Evolutionary conservation across 805 yeast genomes (phyloP).

Genomic region (Candida quercuum): DNA sequence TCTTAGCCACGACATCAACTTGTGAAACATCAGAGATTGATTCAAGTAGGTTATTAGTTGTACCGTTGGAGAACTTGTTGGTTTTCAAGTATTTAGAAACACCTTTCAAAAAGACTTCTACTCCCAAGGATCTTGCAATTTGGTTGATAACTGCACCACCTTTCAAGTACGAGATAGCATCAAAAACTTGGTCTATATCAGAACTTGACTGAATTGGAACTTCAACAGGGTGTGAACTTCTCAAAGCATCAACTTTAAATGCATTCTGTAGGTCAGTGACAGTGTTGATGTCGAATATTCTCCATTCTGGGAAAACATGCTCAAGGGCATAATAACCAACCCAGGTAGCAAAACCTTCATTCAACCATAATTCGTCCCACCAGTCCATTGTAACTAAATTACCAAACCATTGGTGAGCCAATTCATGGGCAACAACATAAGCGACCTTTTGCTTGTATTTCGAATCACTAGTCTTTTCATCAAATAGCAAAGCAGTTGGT

Average conservation of each 20-base stretch:
- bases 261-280: conserved; percentile 70
- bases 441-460: conserved; percentile 66
- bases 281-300: conserved; percentile 75
- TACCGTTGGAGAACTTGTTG: conserved; percentile 72
- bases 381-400: conserved; percentile 86
- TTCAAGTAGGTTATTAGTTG: conserved; percentile 69
- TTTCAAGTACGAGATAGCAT: conserved; percentile 75
- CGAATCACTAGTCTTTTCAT: conserved; percentile 59
- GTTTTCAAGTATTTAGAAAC: conserved; percentile 70
- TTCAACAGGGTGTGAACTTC: conserved; percentile 82
- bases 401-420: conserved; percentile 93
- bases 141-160: conserved; percentile 77
- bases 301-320: conserved; percentile 73
- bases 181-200: conserved; percentile 80
- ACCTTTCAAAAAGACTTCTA: conserved; percentile 68
- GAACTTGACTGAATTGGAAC: conserved; percentile 73
- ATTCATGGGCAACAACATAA: conserved; percentile 81
- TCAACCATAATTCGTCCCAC: conserved; percentile 89
- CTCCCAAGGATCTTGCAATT: conserved; percentile 73
- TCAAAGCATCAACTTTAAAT: conserved; percentile 64
- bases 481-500: conserved; percentile 67
- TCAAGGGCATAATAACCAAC: conserved; percentile 81
- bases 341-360: conserved; percentile 89
- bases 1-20: conserved; percentile 59
- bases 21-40: conserved; percentile 65